Percentiles rank a stretch among this genome's conserved stretches.
phyloP scores from a whole-genome alignment of 2,329 filamentous ascomycete genomes.

The Aspergillus fischeri region DNA sequence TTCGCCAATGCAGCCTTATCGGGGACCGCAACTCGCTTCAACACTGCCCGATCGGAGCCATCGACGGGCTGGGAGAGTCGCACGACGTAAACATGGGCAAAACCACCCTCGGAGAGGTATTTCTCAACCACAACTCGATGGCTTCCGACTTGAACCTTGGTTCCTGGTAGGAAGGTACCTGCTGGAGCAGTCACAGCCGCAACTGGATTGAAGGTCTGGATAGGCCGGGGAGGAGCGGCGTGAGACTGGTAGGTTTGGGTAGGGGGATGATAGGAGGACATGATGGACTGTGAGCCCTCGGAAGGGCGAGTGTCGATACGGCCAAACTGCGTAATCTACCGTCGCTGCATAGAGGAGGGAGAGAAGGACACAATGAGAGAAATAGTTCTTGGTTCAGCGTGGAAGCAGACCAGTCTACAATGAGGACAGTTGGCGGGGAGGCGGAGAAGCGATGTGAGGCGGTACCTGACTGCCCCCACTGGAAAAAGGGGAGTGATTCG shows the following conservation, averaged over 20 bases:
- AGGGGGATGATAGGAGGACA: conserved; percentile 31
- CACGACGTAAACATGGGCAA: conserved; percentile 97
- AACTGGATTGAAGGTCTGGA: conserved; percentile 33
- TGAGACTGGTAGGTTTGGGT: conserved; percentile 27
- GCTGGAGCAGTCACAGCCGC: conserved; percentile 48
- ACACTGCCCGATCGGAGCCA: conserved; percentile 74
- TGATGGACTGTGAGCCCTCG: conserved; percentile 25
- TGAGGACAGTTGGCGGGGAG: conserved; percentile 22
- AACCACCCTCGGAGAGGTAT: conserved; percentile 96
- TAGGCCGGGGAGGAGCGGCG: conserved; percentile 25
- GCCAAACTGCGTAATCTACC: conserved; percentile 12
- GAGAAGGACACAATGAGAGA: not conserved
- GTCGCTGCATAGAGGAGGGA: conserved; percentile 20
- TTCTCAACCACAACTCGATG: conserved; percentile 93
- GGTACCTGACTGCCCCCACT: conserved; percentile 12
- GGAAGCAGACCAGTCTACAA: conserved; percentile 3
- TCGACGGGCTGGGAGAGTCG: conserved; percentile 73
- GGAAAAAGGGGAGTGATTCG: conserved; percentile 1
- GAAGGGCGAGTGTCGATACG: conserved; percentile 16
- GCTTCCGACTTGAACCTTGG: conserved; percentile 91
- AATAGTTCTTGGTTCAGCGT: conserved; percentile 5
- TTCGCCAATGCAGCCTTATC: conserved; percentile 91
- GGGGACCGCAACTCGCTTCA: conserved; percentile 93
- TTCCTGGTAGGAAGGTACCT: conserved; percentile 87
- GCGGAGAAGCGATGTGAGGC: conserved; percentile 7